Evolutionary conservation across 805 yeast species (phyloP), one percentile per base, ranked within the genome.

Genomic region (Yarrowia divulgata): DNA sequence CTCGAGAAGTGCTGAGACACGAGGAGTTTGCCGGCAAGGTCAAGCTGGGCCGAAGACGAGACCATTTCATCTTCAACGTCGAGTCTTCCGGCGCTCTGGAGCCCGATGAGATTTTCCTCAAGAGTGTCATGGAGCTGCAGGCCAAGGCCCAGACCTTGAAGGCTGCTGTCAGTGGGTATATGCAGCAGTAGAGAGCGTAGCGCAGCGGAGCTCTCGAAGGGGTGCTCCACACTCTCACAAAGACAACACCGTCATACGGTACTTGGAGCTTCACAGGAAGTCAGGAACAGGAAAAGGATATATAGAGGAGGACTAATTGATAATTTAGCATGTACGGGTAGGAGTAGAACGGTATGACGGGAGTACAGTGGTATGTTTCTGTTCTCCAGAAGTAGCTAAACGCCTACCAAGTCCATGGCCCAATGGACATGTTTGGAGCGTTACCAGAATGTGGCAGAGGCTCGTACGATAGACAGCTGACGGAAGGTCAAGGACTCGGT

Each of bases 71-170:
- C 67, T 95, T 92, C 83, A 91, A 93, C 75, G 93, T 95, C 58
- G 99, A 95, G 80, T 88, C 94, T 69, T 89, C 97, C 2, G 98
- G 99, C 48, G 97, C 98, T 50, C 93, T 95, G 97, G 83, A 92
- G 16, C 97, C 99, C 29, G 97, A 91, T 75, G 98, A 94, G 81
- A 92, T 95, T 68, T 95, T 95, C 80, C 87, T 92, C 81, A 95
- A 94, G 79, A 87, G 94, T 71, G 90, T 95, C 64, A 85, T 94
- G 78, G 88, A 93, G 68, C 84, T 95, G 78, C 90, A 88, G 79
- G 89, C 89, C 77, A 95, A 95, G 81, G 80, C 80, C 8, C 54
- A 69, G 50, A 74, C 74, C 45, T 14, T 66, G 23, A 66, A 63
- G 68, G 57, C 45, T 2, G 55, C 68, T 16, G 46, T 63, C 14